Evolutionary conservation across 257 asterid genomes (phyloP).

Genomic region (Gynochthodes officinalis): DNA sequence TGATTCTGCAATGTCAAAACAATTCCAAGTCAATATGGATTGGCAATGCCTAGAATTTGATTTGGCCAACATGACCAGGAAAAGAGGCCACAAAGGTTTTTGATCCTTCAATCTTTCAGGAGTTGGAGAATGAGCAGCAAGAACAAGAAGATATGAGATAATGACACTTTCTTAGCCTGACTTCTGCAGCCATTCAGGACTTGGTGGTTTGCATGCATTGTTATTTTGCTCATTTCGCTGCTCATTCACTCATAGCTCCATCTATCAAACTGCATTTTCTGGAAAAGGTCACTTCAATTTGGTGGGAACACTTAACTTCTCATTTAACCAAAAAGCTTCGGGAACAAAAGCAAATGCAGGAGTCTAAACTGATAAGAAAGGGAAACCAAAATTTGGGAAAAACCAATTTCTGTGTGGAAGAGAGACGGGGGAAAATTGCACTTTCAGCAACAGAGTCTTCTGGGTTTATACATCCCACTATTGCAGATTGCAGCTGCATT

Average conservation of each 20-base stretch:
- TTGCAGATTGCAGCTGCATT: slow-evolving; percentile 29
- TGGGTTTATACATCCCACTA: slow-evolving; percentile 24
- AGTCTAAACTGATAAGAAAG: background rate
- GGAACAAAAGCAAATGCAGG: background rate
- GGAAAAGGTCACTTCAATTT: slow-evolving; percentile 10
- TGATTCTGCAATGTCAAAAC: background rate
- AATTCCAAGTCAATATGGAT: background rate
- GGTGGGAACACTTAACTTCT: slow-evolving; percentile 9
- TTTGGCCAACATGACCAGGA: background rate
- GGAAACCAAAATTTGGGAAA: too few species aligned
- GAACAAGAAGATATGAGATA: slow-evolving; percentile 28
- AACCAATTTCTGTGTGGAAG: too few species aligned
- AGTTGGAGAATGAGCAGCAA: slow-evolving; percentile 22
- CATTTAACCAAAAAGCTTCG: background rate
- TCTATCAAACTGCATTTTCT: slow-evolving; percentile 25
- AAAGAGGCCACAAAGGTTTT: slow-evolving; percentile 4
- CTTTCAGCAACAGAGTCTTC: slow-evolving; percentile 20
- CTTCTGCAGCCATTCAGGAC: slow-evolving; percentile 16
- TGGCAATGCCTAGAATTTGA: slow-evolving; percentile 9
- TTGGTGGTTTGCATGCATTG: slow-evolving; percentile 1
- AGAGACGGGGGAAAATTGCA: slow-evolving; percentile 24
- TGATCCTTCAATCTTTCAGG: slow-evolving; percentile 26
- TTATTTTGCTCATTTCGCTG: background rate
- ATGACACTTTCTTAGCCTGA: slow-evolving; percentile 19
- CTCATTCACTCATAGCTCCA: slow-evolving; percentile 11